Evolutionary conservation across 306 rosid genomes (phyloP).

Genomic region (Cicer chorassanicum): DNA sequence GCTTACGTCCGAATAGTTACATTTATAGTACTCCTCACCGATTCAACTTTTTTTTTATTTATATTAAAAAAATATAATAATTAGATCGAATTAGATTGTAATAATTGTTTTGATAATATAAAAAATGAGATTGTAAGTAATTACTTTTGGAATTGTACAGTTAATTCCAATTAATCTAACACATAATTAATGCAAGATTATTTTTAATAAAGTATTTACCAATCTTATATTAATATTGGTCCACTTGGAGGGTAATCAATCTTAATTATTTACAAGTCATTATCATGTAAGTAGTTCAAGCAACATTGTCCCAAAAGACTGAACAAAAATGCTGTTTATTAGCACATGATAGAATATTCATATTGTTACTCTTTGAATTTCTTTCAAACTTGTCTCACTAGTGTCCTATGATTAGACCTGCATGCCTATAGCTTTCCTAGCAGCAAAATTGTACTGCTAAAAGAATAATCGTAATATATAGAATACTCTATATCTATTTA

Average conservation of each 20-base stretch:
- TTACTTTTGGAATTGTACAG: not conserved
- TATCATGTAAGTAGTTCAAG: conserved; percentile 40
- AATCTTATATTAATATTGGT: not conserved
- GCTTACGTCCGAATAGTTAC: conserved; percentile 9
- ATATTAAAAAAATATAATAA: no score
- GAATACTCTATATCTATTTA: no score
- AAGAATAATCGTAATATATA: not conserved
- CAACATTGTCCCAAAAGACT: conserved; percentile 40
- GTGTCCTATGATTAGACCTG: conserved; percentile 37
- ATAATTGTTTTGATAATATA: no score
- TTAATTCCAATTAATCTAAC: not conserved
- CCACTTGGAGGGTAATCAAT: not conserved
- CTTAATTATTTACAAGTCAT: conserved; percentile 20
- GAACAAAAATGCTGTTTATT: conserved; percentile 8
- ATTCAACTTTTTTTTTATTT: no score
- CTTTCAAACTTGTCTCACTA: conserved; percentile 45
- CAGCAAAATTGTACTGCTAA: conserved; percentile 28
- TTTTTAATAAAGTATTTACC: not conserved
- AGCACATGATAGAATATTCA: conserved; percentile 35
- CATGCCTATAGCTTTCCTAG: conserved; percentile 37
- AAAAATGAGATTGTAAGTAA: no score
- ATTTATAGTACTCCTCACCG: not conserved
- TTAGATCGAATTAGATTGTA: not conserved
- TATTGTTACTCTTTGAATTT: conserved; percentile 22
- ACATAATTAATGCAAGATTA: not conserved